phyloP scores from a whole-genome alignment of 345 rosid species.

The Eucalyptus marginata region DNA sequence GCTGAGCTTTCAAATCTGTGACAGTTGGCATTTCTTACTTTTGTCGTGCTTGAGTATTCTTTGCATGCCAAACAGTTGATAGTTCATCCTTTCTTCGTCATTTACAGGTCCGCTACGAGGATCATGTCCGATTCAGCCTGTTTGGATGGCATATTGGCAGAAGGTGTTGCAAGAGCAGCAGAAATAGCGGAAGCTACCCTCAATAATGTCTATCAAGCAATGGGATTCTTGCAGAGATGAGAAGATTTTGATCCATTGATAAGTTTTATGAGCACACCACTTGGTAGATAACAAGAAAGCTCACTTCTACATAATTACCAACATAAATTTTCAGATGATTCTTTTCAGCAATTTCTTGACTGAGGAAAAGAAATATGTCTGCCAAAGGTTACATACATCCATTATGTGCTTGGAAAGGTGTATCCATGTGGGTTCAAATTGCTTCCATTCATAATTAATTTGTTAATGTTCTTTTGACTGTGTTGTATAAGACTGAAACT shows the following conservation, averaged over 20 bases:
- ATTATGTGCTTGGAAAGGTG: not conserved
- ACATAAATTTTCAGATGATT: not conserved
- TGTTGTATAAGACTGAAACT: not conserved
- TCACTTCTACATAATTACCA: not conserved
- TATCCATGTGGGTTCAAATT: not conserved
- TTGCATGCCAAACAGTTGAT: not conserved
- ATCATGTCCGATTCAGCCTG: slow-evolving; percentile 50
- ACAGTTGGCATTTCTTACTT: not conserved
- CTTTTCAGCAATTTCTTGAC: not conserved
- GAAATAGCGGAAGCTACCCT: slow-evolving; percentile 57
- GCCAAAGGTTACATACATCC: not conserved
- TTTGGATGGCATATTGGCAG: slow-evolving; percentile 44
- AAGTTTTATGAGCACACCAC: not conserved
- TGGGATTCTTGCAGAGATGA: slow-evolving; percentile 56
- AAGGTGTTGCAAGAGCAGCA: slow-evolving; percentile 54
- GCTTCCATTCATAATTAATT: not conserved
- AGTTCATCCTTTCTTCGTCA: not conserved
- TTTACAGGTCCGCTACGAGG: slow-evolving; percentile 47
- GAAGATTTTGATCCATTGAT: not conserved
- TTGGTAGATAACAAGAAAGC: not conserved
- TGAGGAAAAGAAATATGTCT: not conserved
- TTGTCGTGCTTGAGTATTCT: not conserved
- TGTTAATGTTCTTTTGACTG: not conserved
- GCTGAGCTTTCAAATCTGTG: not conserved
- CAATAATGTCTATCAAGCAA: slow-evolving; percentile 53